These are phyloP conservation scores for Colletotrichum melonis DNA, from an alignment of 2,329 filamentous ascomycete genomes.

Conservation along the genomic window DNA sequence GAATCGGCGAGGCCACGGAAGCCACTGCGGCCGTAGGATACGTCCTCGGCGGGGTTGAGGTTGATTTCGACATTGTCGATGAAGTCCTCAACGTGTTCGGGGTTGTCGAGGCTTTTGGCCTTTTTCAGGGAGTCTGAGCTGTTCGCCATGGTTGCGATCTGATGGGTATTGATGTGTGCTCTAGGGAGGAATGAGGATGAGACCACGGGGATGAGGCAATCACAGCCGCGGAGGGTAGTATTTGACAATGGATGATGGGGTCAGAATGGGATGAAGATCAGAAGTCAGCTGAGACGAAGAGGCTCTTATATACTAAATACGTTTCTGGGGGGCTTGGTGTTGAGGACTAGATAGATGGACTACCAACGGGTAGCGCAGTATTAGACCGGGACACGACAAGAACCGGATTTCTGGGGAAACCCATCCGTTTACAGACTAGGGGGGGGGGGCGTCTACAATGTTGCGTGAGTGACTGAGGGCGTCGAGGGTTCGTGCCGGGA, in stretches of 20 bases:
- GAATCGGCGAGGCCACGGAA: constrained; percentile 31
- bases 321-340: not conserved
- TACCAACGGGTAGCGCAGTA: not conserved
- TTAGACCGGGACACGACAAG: not conserved
- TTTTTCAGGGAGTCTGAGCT: constrained; percentile 27
- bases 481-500: not conserved
- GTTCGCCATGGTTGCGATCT: constrained; percentile 1
- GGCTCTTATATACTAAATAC: constrained; percentile 12
- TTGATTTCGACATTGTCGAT: constrained; percentile 25
- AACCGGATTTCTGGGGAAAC: constrained; percentile 22
- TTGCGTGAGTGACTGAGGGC: not conserved
- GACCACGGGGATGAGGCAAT: not conserved
- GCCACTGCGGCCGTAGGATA: constrained; percentile 31
- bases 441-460: not conserved
- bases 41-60: constrained; percentile 25
- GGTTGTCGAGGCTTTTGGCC: constrained; percentile 11
- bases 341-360: not conserved
- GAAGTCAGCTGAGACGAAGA: constrained; percentile 4
- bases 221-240: not conserved
- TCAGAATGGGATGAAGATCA: constrained; percentile 12
- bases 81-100: constrained; percentile 29
- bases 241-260: not conserved
- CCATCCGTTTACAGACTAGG: constrained; percentile 19
- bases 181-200: not conserved
- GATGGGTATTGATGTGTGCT: not conserved